These are phyloP conservation scores for Fusarium sp. DNA, from an alignment of 2,329 filamentous ascomycete genomes.

Conservation along the genomic window DNA sequence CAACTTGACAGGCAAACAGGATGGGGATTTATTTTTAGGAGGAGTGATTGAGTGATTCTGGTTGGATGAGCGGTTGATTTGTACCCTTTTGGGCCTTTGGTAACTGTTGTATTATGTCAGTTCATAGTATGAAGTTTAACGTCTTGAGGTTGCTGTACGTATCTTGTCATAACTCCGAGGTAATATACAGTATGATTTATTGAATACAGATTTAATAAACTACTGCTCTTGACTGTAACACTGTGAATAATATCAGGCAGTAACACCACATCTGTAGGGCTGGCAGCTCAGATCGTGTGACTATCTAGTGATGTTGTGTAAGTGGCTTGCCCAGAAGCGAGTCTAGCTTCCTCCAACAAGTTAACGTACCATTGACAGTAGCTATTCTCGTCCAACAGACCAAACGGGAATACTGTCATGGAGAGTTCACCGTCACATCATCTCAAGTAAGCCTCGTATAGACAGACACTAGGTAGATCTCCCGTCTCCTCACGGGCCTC, in stretches of 20 bases:
- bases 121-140: neutral
- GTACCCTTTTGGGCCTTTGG: neutral
- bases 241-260: neutral
- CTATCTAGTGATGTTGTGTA: conserved; percentile 20
- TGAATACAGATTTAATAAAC: rapidly evolving
- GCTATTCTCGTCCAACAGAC: neutral
- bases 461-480: neutral
- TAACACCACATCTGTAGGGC: conserved; percentile 21
- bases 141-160: neutral
- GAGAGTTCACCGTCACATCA: neutral
- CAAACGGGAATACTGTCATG: neutral
- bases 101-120: neutral
- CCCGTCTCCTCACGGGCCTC: neutral
- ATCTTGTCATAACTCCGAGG: neutral
- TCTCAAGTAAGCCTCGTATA: conserved; percentile 25
- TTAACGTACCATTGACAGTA: conserved; percentile 18
- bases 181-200: neutral
- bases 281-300: conserved; percentile 36
- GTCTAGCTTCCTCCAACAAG: conserved; percentile 11
- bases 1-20: neutral
- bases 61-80: neutral
- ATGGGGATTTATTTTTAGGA: conserved; percentile 36
- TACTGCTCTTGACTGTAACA: neutral
- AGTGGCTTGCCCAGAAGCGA: conserved; percentile 21
- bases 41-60: neutral